Base-by-base conservation (phyloP, 495 filamentous ascomycete genomes). In the Penicillium cinerascens region DNA sequence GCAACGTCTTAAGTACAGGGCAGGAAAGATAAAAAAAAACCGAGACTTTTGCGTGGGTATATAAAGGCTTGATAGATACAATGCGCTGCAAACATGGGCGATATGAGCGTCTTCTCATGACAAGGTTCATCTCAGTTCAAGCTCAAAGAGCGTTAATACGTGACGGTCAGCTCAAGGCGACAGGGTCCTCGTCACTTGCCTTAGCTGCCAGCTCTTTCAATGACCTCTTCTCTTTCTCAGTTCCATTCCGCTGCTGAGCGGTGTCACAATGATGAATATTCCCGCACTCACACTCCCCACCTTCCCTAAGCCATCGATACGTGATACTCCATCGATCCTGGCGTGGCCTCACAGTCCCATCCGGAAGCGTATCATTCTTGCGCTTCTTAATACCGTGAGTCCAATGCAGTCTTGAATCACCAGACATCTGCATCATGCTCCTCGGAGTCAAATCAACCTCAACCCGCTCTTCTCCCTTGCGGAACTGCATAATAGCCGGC, bases 301-400 rank as follows among this genome's bases (percentile, higher is more conserved):
- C 70, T 20, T 66, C 56, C 42, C 71, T 54, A 3, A 62, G 47
- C 71, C 69, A 74, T n/a, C 69, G 67, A 55, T 72, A 74, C 2
- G 71, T 74, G 23, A 74, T 64, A 51, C 71, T 74, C 71, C 71
- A 74, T 33, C 71, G 55, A 11, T 72, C 54, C 3, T 37, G 63
- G 0, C 71, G 52, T 29, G 55, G 38, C 35, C 71, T 56, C 13
- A 67, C 54, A 11, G 62, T 64, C 4, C 67, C 71, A 60, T 70
- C 67, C 0, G 60, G 6, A 10, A 74, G 29, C 1, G 51, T 60
- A 56, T 74, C 71, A 2, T 59, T 74, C 54, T 74, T 74, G 21
- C 69, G 58, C 51, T 74, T 74, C 54, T 61, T 69, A 23, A 74
- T 74, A 5, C 69, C 69, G 65, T 74, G 71, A 6, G 71, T 72